phyloP scores from a whole-genome alignment of 2,329 filamentous ascomycete species.

The Sphaerulina populicola region DNA sequence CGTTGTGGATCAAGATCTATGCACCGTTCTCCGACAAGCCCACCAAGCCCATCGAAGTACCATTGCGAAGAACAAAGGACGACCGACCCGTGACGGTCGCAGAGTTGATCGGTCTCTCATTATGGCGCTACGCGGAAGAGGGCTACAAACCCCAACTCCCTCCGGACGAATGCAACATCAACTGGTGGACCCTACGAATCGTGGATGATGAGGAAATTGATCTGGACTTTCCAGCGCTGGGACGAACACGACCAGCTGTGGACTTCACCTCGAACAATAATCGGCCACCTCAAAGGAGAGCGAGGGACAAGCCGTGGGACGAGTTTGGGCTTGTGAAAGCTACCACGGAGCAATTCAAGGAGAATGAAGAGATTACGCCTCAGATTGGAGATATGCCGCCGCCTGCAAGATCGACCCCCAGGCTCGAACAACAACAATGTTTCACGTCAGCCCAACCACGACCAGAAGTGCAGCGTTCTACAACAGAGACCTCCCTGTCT shows the following conservation, averaged over 20 bases:
- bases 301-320: conserved; percentile 69
- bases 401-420: conserved; percentile 11
- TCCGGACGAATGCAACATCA: conserved; percentile 62
- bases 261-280: conserved; percentile 75
- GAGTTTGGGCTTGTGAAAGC: conserved; percentile 75
- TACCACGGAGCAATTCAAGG: conserved; percentile 56
- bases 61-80: conserved; percentile 61
- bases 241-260: conserved; percentile 63
- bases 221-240: conserved; percentile 72
- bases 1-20: conserved; percentile 69
- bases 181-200: conserved; percentile 75
- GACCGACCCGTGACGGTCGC: conserved; percentile 64
- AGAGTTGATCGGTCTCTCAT: conserved; percentile 70
- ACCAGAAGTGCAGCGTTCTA: conserved; percentile 10
- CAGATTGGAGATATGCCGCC: conserved; percentile 18
- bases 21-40: conserved; percentile 60
- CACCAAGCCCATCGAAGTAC: conserved; percentile 60
- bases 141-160: conserved; percentile 60
- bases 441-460: conserved; percentile 1
- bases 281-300: conserved; percentile 53
- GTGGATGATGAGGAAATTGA: conserved; percentile 78
- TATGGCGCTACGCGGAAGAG: conserved; percentile 72
- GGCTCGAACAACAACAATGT: conserved; percentile 6
- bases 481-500: conserved; percentile 11
- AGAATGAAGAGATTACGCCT: conserved; percentile 50